Conservation (phyloP, 2,329 filamentous ascomycete species). For the Fusarium sp. region DNA sequence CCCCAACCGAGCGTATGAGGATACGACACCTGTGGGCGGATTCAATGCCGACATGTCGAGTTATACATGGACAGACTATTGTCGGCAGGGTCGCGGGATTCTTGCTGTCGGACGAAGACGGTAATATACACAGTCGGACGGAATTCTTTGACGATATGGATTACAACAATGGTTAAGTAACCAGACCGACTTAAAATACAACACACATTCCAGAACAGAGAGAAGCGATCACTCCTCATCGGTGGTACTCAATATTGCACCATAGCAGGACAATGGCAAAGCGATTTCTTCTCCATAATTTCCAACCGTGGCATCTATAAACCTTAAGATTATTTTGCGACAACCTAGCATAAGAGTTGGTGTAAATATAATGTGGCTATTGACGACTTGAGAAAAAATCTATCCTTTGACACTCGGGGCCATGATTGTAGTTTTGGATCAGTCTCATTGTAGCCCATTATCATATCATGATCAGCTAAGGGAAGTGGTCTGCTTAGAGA, state of each 20-base stretch:
- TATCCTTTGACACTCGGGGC: neutral
- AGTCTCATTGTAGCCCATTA: neutral
- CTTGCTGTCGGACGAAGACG: neutral
- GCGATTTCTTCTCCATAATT: neutral
- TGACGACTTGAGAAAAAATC: neutral
- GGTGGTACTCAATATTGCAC: neutral
- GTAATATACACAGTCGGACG: neutral
- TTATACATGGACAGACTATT: neutral
- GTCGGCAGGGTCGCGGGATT: neutral
- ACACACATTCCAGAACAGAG: neutral
- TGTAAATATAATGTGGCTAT: neutral
- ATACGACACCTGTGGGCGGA: constrained; percentile 4
- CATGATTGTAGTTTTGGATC: neutral
- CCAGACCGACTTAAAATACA: neutral
- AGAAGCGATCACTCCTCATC: neutral
- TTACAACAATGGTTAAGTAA: neutral
- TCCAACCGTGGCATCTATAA: neutral
- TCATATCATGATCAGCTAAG: neutral
- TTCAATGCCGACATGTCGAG: neutral
- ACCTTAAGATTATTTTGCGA: neutral
- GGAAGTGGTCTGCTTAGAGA: neutral
- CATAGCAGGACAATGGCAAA: neutral
- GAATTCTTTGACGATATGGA: neutral
- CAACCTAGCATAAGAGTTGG: neutral
- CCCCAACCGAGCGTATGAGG: neutral